Percentiles rank a stretch among this genome's conserved stretches.
phyloP scores from a whole-genome alignment of 2,329 filamentous ascomycete genomes.

The Davidsoniella australis region DNA sequence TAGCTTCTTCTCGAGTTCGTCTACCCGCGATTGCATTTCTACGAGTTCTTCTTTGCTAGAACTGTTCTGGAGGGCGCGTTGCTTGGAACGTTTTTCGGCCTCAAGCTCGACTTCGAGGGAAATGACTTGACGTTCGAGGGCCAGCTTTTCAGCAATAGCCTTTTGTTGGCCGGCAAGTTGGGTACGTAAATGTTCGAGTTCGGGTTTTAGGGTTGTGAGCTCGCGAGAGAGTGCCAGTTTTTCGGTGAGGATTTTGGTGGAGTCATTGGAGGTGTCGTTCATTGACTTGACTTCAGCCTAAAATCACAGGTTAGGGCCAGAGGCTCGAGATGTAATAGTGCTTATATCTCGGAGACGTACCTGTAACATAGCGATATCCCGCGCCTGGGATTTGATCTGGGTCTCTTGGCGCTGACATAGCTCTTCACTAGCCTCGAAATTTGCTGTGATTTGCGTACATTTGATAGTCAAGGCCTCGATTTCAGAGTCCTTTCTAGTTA shows the following conservation, averaged over 20 bases:
- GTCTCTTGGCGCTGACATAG: conserved; percentile 28
- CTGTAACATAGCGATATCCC: conserved; percentile 31
- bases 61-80: conserved; percentile 18
- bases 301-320: neutral
- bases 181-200: conserved; percentile 37
- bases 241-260: conserved; percentile 47
- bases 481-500: conserved; percentile 42
- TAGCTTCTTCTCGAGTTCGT: conserved; percentile 23
- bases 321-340: neutral
- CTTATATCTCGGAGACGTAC: conserved; percentile 18
- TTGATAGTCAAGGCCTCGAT: conserved; percentile 30
- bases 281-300: conserved; percentile 58
- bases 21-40: conserved; percentile 23
- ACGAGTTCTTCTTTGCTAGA: conserved; percentile 25
- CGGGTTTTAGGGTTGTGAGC: conserved; percentile 34
- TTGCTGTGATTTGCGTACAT: conserved; percentile 23
- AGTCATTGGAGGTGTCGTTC: conserved; percentile 49
- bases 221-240: conserved; percentile 37
- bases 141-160: conserved; percentile 60
- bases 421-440: conserved; percentile 28
- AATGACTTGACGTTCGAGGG: conserved; percentile 60
- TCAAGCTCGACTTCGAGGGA: conserved; percentile 67
- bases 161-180: conserved; percentile 45
- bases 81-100: conserved; percentile 42
- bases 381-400: conserved; percentile 30